Evolutionary conservation across 352 stramenopile species (phyloP), one percentile per base, ranked within the genome.

Genomic region (Phytophthora citricola): DNA sequence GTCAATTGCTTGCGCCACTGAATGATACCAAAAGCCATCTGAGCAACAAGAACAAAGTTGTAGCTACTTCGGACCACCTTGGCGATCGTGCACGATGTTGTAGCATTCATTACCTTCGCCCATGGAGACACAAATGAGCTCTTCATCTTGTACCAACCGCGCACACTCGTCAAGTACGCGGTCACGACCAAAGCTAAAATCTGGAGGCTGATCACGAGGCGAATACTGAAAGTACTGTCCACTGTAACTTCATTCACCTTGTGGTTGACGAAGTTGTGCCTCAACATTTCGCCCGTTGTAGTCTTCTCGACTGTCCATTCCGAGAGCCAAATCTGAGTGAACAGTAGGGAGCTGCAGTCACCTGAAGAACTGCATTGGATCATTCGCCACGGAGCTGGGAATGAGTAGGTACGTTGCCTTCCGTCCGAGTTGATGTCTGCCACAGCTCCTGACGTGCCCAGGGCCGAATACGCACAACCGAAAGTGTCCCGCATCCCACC

Each of bases 261-360:
- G 29, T 81, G 73, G 39, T 79, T 81, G 4, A 77, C 59, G 50
- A 81, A 81, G 47, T 77, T 81, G 44, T 81, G 66, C 3, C 73
- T 62, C 24, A 81, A 29, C 5, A 76, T 63, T 6, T 59, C 40
- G 11, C 57, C 53, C 0, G 22, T 4, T 11, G 62, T 17, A 9
- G 48, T 61, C 2, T 45, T 49, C 39, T 81, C 24, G 2, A 65
- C 54, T 5, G 69, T 77, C 58, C 63, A 81, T 41, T 81, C 70
- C 1, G 58, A 64, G 11, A 81, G 51, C 70, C 73, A 81, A 14
- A 81, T 36, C 43, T 81, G 73, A 2, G 73, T 68, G 47, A 81
- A 81, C 39, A 79, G 22, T 11, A 81, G 45, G 0, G 73, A 79
- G 36, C 73, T 81, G 46, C 73, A 81, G 5, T 77, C 69, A 8